These are phyloP conservation scores for Populus simonii DNA, from an alignment of 345 rosid genomes.

Conservation along the genomic window DNA sequence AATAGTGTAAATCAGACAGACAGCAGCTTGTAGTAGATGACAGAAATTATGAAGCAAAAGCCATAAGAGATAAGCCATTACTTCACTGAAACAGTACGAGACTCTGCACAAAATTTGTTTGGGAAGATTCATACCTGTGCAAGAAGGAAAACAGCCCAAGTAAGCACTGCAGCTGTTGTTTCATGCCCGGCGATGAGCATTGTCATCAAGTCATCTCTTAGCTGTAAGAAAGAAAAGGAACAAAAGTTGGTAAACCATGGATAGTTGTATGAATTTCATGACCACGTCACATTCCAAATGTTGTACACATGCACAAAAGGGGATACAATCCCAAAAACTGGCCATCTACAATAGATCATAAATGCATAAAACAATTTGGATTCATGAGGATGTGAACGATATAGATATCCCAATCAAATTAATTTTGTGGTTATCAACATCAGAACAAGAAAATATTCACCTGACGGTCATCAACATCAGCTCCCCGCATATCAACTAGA, in stretches of 20 bases:
- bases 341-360: too few relatives aligned
- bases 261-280: background rate
- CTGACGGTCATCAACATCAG: conserved; percentile 82
- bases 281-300: too few relatives aligned
- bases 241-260: background rate
- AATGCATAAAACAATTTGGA: too few relatives aligned
- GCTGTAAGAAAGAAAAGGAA: conserved; percentile 38
- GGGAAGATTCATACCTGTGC: conserved; percentile 57
- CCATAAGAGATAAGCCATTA: background rate
- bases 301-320: too few relatives aligned
- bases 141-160: conserved; percentile 92
- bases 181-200: conserved; percentile 97
- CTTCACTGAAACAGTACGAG: background rate
- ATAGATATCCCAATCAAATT: background rate
- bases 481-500: conserved; percentile 92
- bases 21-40: background rate
- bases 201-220: conserved; percentile 90
- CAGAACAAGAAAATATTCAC: conserved; percentile 29
- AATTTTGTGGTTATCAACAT: background rate
- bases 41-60: background rate
- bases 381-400: too few relatives aligned
- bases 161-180: conserved; percentile 95
- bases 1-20: conserved; percentile 4
- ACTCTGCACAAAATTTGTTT: background rate
- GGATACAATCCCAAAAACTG: too few relatives aligned